phyloP scores from a whole-genome alignment of 2,329 filamentous ascomycete species.

The Claviceps pazoutovae region DNA sequence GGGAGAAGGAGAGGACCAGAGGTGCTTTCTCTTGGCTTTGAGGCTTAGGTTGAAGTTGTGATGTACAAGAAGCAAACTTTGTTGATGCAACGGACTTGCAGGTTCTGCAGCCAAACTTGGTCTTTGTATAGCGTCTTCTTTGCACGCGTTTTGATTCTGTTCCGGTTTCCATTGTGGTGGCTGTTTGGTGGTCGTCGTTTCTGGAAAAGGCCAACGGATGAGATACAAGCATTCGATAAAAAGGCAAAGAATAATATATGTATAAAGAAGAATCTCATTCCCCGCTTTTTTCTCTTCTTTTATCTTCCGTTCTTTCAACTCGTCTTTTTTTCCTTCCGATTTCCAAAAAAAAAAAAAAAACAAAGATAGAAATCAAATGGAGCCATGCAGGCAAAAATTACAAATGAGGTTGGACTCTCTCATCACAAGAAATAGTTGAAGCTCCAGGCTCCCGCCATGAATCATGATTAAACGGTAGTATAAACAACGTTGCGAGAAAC shows the following conservation, averaged over 20 bases:
- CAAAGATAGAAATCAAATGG: too few relatives aligned
- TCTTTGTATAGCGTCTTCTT: conserved; percentile 3
- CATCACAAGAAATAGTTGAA: neutral
- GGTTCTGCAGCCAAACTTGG: conserved; percentile 3
- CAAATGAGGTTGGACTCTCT: neutral
- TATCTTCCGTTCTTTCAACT: neutral
- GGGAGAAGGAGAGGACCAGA: neutral
- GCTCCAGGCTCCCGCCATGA: neutral
- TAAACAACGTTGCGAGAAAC: neutral
- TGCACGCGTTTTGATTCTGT: neutral
- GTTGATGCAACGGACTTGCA: conserved; percentile 1
- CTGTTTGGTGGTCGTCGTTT: neutral
- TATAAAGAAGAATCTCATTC: neutral
- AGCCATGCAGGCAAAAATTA: too few relatives aligned
- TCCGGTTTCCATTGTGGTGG: neutral
- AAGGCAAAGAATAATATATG: neutral
- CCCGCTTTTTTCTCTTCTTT: neutral
- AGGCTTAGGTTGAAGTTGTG: neutral
- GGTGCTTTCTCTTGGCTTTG: neutral
- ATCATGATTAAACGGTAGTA: neutral
- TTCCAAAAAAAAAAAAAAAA: too few relatives aligned
- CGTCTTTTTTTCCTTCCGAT: neutral
- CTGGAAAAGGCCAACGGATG: neutral
- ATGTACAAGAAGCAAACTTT: neutral
- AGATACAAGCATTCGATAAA: neutral